Evolutionary conservation across 176 grass and related monocot genomes (phyloP).

Genomic region (Thinopyrum elongatum): DNA sequence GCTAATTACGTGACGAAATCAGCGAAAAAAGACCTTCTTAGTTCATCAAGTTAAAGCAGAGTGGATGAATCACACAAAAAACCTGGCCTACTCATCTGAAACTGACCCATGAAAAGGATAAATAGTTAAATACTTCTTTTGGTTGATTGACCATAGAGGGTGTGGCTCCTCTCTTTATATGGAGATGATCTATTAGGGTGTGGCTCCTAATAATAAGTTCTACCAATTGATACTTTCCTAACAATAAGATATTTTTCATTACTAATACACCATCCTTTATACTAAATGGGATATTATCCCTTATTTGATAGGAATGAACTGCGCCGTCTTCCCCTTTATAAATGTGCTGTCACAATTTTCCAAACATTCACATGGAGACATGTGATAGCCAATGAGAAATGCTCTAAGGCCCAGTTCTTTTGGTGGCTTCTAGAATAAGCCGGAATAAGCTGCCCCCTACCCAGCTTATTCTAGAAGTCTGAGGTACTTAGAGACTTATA

Average conservation of each 20-base stretch:
- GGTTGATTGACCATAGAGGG: neutral
- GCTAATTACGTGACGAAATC: too few species aligned
- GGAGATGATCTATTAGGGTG: neutral
- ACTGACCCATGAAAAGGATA: neutral
- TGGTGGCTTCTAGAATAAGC: too few species aligned
- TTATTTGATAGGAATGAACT: neutral
- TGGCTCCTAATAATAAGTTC: neutral
- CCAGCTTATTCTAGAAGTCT: too few species aligned
- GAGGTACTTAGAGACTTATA: neutral
- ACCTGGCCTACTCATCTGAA: neutral
- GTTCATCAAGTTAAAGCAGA: too few species aligned
- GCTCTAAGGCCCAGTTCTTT: too few species aligned
- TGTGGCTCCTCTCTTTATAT: neutral
- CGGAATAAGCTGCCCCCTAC: too few species aligned
- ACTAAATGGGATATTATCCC: neutral
- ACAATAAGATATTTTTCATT: neutral
- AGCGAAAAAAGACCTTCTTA: too few species aligned
- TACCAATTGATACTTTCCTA: neutral
- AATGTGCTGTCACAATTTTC: neutral
- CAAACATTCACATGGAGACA: neutral
- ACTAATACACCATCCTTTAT: neutral
- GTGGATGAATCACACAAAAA: constrained; percentile 14
- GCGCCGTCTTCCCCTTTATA: neutral
- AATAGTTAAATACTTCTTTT: neutral
- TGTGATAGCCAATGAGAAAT: neutral